Evolutionary conservation across 768 basidiomycete genomes (phyloP), one percentile per base, ranked within the genome.

Genomic region (Serendipita sp.): DNA sequence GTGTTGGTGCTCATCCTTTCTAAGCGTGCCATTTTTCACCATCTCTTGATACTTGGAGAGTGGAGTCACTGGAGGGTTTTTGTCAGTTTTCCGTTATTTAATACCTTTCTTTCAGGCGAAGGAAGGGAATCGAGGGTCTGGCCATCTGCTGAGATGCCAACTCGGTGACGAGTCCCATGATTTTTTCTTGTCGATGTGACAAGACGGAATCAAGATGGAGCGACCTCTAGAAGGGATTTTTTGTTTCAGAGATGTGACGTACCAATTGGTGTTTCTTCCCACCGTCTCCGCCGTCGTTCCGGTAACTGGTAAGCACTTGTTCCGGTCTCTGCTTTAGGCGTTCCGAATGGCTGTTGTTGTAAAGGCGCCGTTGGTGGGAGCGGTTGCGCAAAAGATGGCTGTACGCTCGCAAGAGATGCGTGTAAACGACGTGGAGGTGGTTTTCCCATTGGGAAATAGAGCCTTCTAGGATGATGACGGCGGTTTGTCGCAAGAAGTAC

Each of bases 1-100:
- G 28, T 83, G 83, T 72, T 99, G 95, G 74, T 91, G 84, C 17
- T 81, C 79, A 69, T 99, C 95, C 53, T 84, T 78, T 24, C 80
- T 79, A 60, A 99, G 74, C 2, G 78, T 71, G 4, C 82, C 81
- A 9, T 72, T 66, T 13, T 73, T 69, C 30, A 86, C 78, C 31
- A 84, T 74, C 41, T 73, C 70, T 62, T 80, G 74, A 65, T 81
- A 81, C 24, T 73, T 43, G 2, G 64, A 43, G 13, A 60, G 56
- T 22, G 68, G 68, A 38, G 64, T 64, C n/a, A 53, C 64, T 65
- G 26, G 22, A 24, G 30, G n/a, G n/a, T 9, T 5, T 20, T 9
- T n/a, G n/a, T 48, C 45, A 48, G 45, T 28, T 28, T 48, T 1
- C 38, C 38, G 14, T 38, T 14, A 38, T 48, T 48, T 48, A 9